Percentiles rank a stretch among this genome's conserved stretches.
phyloP scores from a whole-genome alignment of 1,139 yeast genomes.

The Yamadazyma jaroonii region DNA sequence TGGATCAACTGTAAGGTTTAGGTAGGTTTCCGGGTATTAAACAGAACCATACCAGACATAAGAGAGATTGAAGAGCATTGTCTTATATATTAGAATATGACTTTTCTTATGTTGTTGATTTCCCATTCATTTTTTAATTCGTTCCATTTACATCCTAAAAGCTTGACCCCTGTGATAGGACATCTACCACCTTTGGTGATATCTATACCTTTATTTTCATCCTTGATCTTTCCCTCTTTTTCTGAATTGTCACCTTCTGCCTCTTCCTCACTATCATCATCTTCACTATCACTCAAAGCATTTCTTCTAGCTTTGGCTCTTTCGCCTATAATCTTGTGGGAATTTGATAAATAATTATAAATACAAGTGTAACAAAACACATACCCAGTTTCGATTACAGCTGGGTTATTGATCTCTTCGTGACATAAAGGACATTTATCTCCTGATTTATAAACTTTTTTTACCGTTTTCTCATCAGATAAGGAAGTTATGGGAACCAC shows the following conservation, averaged over 20 bases:
- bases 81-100: conserved; percentile 45
- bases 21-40: too few species aligned
- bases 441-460: conserved; percentile 28
- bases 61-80: too few species aligned
- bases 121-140: conserved; percentile 62
- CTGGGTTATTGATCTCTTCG: conserved; percentile 67
- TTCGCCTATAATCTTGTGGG: conserved; percentile 35
- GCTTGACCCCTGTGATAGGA: conserved; percentile 74
- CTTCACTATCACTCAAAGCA: conserved; percentile 7
- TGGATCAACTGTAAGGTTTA: not conserved
- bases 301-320: conserved; percentile 17
- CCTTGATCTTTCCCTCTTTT: conserved; percentile 12
- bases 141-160: conserved; percentile 73
- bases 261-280: conserved; percentile 15
- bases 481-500: not conserved
- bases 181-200: conserved; percentile 67
- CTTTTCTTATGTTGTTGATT: conserved; percentile 68
- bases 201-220: conserved; percentile 17
- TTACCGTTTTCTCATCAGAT: conserved; percentile 8
- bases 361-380: conserved; percentile 91
- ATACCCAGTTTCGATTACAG: conserved; percentile 86
- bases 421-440: conserved; percentile 72
- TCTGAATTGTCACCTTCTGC: conserved; percentile 15
- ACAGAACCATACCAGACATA: too few species aligned
- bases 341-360: conserved; percentile 54